Evolutionary conservation across 2,329 filamentous ascomycete species (phyloP), one percentile per base, ranked within the genome.

Genomic region (Aspergillus sp.): DNA sequence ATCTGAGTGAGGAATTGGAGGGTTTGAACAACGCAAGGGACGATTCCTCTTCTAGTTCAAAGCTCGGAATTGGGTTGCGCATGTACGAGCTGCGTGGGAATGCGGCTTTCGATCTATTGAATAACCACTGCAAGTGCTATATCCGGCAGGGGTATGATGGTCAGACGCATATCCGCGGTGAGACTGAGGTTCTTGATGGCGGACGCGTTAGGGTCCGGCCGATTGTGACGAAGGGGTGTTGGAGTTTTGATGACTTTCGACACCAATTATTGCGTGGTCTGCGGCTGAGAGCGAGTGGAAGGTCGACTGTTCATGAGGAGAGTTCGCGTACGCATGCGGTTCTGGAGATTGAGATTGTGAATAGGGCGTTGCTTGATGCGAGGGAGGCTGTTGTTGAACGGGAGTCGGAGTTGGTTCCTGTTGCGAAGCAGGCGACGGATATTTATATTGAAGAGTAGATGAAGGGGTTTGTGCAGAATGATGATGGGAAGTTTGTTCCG

Each of bases 321-420:
- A 80, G 77, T 55, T 79, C 77, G 0, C 69, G 78, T 3, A 79
- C 78, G 0, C 77, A 80, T 61, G 77, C 77, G 0, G 64, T 80
- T 0, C 48, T 80, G 4, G 72, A 79, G 56, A 55, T 80, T 0
- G 78, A 80, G 54, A 68, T 80, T 39, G 62, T 80, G 6, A 79
- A 70, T 14, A 63, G 64, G 41, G 56, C 58, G 4, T 59, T 79
- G 2, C 56, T 78, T 0, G 68, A 73, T 7, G 73, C 75, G 0
- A 68, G 76, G 4, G 62, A 75, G n/a, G 71, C 67, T 0, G 62
- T 79, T 1, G 62, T 75, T 41, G 75, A 80, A 31, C 68, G 76
- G 7, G 70, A 80, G 51, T 77, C 77, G 0, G 77, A 80, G 58
- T 67, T 79, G 0, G 78, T 80, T 0, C 77, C 77, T 6, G 73